Conservation (phyloP, 2,329 filamentous ascomycete genomes). For the Alternaria sp. region DNA sequence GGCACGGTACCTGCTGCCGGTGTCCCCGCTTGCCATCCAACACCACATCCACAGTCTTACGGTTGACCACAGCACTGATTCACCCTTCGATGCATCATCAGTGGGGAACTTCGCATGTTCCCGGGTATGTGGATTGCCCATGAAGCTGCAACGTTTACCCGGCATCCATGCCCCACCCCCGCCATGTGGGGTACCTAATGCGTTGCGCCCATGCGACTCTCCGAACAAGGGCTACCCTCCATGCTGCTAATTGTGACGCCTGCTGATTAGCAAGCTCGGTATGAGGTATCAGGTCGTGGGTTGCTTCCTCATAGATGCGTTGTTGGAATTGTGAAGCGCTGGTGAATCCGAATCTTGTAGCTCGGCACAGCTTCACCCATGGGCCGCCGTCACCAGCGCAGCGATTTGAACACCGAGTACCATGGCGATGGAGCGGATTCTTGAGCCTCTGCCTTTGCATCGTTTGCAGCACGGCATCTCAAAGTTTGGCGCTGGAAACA, state of each 20-base stretch:
- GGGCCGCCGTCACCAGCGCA: neutral
- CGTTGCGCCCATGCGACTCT: constrained; percentile 1
- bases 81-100: neutral
- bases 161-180: constrained; percentile 39
- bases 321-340: neutral
- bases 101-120: neutral
- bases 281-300: neutral
- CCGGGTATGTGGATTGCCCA: neutral
- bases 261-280: constrained; percentile 1
- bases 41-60: neutral
- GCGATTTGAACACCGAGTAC: constrained; percentile 1
- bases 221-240: neutral
- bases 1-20: neutral
- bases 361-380: neutral
- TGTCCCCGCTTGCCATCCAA: neutral
- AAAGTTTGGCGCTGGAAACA: constrained; percentile 38
- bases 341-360: neutral
- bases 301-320: neutral
- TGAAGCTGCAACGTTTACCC: constrained; percentile 31
- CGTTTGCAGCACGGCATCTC: constrained; percentile 45
- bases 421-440: constrained; percentile 45
- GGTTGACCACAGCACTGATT: neutral
- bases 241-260: neutral
- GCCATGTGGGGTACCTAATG: constrained; percentile 37
- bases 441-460: constrained; percentile 41